Evolutionary conservation across 2,329 filamentous ascomycete species (phyloP), one percentile per base, ranked within the genome.

Genomic region (Plectosphaerella plurivora): DNA sequence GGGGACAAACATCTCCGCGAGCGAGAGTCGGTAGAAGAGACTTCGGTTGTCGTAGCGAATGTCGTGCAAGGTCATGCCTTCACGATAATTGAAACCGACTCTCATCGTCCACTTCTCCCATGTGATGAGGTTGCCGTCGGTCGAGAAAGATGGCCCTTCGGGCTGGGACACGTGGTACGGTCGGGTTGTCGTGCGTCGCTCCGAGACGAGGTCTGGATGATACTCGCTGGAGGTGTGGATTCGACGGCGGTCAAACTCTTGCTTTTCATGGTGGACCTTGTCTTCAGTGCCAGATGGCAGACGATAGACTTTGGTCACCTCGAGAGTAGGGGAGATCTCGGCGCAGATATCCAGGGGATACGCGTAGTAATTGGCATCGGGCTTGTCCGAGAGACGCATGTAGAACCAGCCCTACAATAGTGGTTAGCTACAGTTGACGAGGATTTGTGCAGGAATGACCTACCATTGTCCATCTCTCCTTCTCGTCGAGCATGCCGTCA

Each of bases 71-170:
- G 86, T 84, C 12, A 82, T 78, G 33, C 87, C 87, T 65, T 90
- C 87, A 3, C 87, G 75, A 33, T 80, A 77, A 71, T 87, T 89
- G 71, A 87, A 89, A 6, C 79, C 79, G 5, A 91, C 79, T 25
- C 85, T 73, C 68, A 91, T 82, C 1, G 77, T 73, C 85, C 85
- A 89, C 62, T 87, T 83, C 63, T 85, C 79, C 82, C 82, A 86
- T 47, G 73, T 61, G 1, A 82, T 61, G 2, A 68, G 58, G 55
- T 73, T 73, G 50, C 73, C 68, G 50, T 71, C 69, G 11, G 87
- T 72, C 9, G 15, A 35, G 51, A 71, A 73, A 18, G 66, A 70
- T 1, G 69, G 67, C 0, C 70, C 69, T 2, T 69, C 60, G 0
- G 70, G 69, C 53, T 72, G 70, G 14, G 63, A 54, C 1, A 72